Evolutionary conservation across 2,329 filamentous ascomycete genomes (phyloP), one percentile per base, ranked within the genome.

Genomic region (Scedosporium minutisporum): DNA sequence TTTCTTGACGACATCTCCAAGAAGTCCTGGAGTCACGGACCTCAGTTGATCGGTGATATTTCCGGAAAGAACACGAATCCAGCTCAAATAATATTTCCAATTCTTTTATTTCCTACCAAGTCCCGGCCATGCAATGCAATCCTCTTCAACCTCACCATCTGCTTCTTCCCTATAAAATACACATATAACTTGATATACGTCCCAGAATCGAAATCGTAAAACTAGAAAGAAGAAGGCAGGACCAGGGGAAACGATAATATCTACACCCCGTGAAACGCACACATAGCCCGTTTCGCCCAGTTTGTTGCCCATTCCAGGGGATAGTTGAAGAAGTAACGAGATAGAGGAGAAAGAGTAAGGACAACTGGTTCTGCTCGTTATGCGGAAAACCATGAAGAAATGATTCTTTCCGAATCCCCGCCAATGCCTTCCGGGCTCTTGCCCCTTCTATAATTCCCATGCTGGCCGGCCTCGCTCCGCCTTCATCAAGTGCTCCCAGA

Each of bases 361-460:
- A 48, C 9, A 48, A 48, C 9, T n/a, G 6, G 44, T 10, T 7
- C 18, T 48, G n/a, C n/a, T 48, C 44, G n/a, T 44, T n/a, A 48
- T 48, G 9, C 12, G 6, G 6, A 55, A 14, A n/a, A 27, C 10
- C 23, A 23, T 6, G 23, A 25, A 23, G 23, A 18, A 25, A 25
- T 55, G 18, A 14, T 14, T 27, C 51, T 41, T 25, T 18, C 23
- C 21, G 21, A 6, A 14, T 38, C 25, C 57, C 18, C 16, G 7
- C 21, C 41, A 25, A 23, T 23, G 18, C 12, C 25, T 33, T 46
- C 38, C 16, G 44, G 12, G 23, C 58, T 41, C 18, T 7, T 60
- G 9, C 41, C 58, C 33, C 10, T 59, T 59, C 33, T 44, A 42
- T 60, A 33, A 44, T 60, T 48, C 58, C 58, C 33, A 55, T 55